Evolutionary conservation across 768 basidiomycete species (phyloP).

Genomic region (Mycena vitilis): DNA sequence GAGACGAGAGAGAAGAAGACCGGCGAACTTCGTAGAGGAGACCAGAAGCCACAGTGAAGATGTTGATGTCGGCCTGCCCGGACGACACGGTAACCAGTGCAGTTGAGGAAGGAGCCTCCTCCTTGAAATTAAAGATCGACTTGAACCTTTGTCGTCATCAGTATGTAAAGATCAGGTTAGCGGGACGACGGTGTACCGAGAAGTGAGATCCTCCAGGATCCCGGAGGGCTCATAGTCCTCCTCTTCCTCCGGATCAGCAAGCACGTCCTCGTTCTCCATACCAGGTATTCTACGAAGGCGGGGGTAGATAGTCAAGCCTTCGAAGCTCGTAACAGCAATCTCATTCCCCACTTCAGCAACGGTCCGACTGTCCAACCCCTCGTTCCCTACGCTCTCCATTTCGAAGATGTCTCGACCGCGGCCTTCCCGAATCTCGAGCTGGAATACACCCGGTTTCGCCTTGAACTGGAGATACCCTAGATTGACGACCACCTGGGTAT

Average conservation of each 20-base stretch:
- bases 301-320: conserved; percentile 91
- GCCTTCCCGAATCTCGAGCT: conserved; percentile 85
- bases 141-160: conserved; percentile 51
- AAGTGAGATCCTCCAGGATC: conserved; percentile 60
- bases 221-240: conserved; percentile 41
- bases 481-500: conserved; percentile 94
- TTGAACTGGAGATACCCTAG: conserved; percentile 97
- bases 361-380: conserved; percentile 86
- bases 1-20: background rate
- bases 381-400: conserved; percentile 88
- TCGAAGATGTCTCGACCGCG: conserved; percentile 83
- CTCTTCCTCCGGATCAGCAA: conserved; percentile 58
- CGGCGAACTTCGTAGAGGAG: conserved; percentile 88
- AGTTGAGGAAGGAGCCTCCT: conserved; percentile 43
- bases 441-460: conserved; percentile 89
- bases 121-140: conserved; percentile 54
- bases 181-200: conserved; percentile 55
- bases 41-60: conserved; percentile 98
- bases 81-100: conserved; percentile 37
- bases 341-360: conserved; percentile 77
- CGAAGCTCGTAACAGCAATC: conserved; percentile 89
- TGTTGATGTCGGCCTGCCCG: conserved; percentile 92
- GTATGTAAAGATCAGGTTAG: conserved; percentile 34
- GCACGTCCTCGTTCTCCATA: conserved; percentile 85
- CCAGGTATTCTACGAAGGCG: conserved; percentile 76